Conservation (phyloP, 495 filamentous ascomycete species). For the Penicillium robsamsonii region DNA sequence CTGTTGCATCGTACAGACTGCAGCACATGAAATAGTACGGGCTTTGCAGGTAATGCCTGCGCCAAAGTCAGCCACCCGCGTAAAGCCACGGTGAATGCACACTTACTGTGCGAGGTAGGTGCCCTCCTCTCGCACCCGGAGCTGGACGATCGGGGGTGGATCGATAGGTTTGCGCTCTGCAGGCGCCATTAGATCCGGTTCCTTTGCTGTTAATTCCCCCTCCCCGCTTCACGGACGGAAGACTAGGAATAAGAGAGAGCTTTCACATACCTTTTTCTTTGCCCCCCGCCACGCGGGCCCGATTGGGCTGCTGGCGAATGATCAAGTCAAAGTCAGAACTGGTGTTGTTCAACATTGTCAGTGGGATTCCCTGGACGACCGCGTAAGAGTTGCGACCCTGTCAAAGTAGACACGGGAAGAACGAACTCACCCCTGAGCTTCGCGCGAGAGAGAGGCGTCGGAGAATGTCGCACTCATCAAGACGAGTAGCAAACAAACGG, state of each 20-base stretch:
- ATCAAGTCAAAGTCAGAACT: slow-evolving; percentile 60
- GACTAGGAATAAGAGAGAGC: background rate
- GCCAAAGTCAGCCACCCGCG: slow-evolving; percentile 11
- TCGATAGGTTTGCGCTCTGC: slow-evolving; percentile 92
- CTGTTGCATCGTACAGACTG: slow-evolving; percentile 63
- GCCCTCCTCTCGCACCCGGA: slow-evolving; percentile 63
- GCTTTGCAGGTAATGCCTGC: slow-evolving; percentile 67
- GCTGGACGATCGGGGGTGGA: slow-evolving; percentile 88
- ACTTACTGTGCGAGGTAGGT: slow-evolving; percentile 73
- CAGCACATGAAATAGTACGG: slow-evolving; percentile 84
- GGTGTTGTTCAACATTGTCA: slow-evolving; percentile 45
- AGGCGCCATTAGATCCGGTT: background rate
- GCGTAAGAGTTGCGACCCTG: slow-evolving; percentile 33
- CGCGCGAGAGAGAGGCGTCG: slow-evolving; percentile 47
- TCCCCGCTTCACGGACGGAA: background rate
- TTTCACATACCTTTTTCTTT: slow-evolving; percentile 63
- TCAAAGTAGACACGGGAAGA: slow-evolving; percentile 13
- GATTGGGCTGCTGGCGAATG: slow-evolving; percentile 65
- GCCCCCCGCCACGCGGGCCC: slow-evolving; percentile 66
- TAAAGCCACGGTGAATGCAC: background rate
- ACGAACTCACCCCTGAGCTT: slow-evolving; percentile 41
- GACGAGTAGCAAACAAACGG: slow-evolving; percentile 28
- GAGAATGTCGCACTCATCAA: slow-evolving; percentile 50
- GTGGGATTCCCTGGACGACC: slow-evolving; percentile 32
- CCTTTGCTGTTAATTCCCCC: background rate